Conservation (phyloP, 2,329 filamentous ascomycete genomes). For the Macroventuria anomochaeta region DNA sequence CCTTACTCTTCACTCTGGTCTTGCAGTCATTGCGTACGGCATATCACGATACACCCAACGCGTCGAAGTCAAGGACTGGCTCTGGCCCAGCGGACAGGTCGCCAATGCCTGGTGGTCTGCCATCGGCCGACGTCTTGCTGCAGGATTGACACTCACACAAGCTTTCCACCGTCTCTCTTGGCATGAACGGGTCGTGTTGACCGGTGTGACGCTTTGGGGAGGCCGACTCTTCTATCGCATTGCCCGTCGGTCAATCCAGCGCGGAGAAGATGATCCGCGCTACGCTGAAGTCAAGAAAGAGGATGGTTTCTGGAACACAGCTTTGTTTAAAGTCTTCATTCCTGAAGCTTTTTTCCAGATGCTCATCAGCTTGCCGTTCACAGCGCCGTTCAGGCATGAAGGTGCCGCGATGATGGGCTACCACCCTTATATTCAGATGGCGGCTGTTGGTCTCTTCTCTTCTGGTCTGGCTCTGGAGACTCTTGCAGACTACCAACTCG, state of each 20-base stretch:
- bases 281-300: conserved; percentile 62
- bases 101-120: conserved; percentile 67
- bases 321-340: conserved; percentile 61
- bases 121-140: conserved; percentile 59
- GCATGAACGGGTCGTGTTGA: conserved; percentile 62
- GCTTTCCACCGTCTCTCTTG: conserved; percentile 59
- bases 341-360: conserved; percentile 65
- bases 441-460: conserved; percentile 62
- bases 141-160: conserved; percentile 54
- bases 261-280: conserved; percentile 63
- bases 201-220: conserved; percentile 65
- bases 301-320: conserved; percentile 63
- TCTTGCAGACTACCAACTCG: conserved; percentile 64
- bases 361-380: conserved; percentile 64
- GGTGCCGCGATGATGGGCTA: conserved; percentile 47
- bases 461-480: conserved; percentile 64
- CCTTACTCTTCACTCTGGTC: conserved; percentile 59
- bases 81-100: conserved; percentile 63
- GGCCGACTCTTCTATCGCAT: conserved; percentile 63
- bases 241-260: conserved; percentile 55
- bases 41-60: conserved; percentile 60
- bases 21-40: conserved; percentile 60
- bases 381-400: conserved; percentile 60
- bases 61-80: conserved; percentile 67
- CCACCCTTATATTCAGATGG: conserved; percentile 46